Evolutionary conservation across 768 basidiomycete species (phyloP).

Genomic region (Clitopilus hobsonii): DNA sequence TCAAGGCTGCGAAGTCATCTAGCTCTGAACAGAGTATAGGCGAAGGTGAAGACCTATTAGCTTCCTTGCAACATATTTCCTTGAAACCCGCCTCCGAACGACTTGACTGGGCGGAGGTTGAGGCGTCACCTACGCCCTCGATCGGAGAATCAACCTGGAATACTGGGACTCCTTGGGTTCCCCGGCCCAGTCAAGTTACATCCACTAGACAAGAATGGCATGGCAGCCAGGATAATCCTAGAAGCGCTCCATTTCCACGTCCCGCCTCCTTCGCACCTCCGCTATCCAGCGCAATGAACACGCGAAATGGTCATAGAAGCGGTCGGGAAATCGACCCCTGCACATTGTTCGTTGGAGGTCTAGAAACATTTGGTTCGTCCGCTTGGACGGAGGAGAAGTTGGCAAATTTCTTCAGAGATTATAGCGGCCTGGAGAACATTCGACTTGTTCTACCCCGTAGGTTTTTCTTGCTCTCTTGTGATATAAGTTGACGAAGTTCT

Average conservation of each 20-base stretch:
- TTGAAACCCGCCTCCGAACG: background rate
- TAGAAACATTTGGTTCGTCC: conserved; percentile 57
- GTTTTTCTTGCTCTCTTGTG: conserved; percentile 13
- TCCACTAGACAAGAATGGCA: background rate
- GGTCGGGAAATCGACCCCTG: conserved; percentile 54
- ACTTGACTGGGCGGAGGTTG: background rate
- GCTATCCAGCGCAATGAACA: too few relatives aligned
- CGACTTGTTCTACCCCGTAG: conserved; percentile 64
- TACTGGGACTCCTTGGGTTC: background rate
- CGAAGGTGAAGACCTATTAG: too few relatives aligned
- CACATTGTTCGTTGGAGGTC: conserved; percentile 73
- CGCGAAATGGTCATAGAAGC: too few relatives aligned
- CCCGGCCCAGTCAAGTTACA: background rate
- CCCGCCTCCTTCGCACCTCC: too few relatives aligned
- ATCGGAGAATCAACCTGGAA: background rate
- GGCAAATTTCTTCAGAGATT: conserved; percentile 52
- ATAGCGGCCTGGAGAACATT: conserved; percentile 59
- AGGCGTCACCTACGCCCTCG: background rate
- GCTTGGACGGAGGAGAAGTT: conserved; percentile 71
- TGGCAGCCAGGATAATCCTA: too few relatives aligned
- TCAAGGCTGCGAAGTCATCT: too few relatives aligned
- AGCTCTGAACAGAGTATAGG: too few relatives aligned
- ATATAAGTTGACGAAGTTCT: background rate
- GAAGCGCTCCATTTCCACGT: too few relatives aligned
- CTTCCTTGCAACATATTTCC: background rate